phyloP scores from a whole-genome alignment of 2,329 filamentous ascomycete genomes.

The Monilinia vaccinii-corymbosi region DNA sequence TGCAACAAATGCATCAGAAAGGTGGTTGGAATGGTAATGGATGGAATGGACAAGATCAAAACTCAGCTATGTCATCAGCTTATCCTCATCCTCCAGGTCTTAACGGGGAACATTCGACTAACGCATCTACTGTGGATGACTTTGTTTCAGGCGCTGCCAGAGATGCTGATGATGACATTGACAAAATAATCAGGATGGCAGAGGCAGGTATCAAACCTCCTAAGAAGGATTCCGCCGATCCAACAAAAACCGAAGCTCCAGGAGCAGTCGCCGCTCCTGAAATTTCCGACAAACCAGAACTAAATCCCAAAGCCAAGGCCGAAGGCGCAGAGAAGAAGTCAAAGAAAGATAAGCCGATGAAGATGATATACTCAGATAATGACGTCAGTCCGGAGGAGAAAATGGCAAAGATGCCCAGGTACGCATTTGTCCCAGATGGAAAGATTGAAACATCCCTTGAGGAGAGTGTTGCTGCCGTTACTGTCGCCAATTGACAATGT shows the following conservation, averaged over 20 bases:
- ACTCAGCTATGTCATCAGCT: conserved; percentile 32
- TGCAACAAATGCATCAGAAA: conserved; percentile 44
- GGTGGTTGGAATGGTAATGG: conserved; percentile 30
- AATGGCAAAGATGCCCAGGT: conserved; percentile 70
- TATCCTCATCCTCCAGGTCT: conserved; percentile 31
- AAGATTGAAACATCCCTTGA: conserved; percentile 29
- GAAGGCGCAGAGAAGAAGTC: conserved; percentile 50
- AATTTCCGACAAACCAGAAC: conserved; percentile 29
- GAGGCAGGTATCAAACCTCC: conserved; percentile 49
- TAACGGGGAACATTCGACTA: conserved; percentile 29
- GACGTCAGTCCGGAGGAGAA: conserved; percentile 80
- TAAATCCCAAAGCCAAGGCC: conserved; percentile 27
- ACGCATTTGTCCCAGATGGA: conserved; percentile 51
- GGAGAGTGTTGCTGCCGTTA: conserved; percentile 23
- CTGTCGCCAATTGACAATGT: conserved; percentile 15
- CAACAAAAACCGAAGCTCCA: conserved; percentile 21
- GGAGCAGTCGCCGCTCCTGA: background rate
- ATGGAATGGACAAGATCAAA: conserved; percentile 31
- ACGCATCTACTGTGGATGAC: conserved; percentile 39
- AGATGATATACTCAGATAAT: conserved; percentile 75
- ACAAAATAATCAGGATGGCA: conserved; percentile 55
- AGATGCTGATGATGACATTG: conserved; percentile 54
- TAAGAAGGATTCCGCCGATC: conserved; percentile 35
- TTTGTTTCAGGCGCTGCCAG: conserved; percentile 37
- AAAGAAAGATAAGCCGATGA: conserved; percentile 59